phyloP scores from a whole-genome alignment of 1,139 yeast species.

The Kazachstania sp. region DNA sequence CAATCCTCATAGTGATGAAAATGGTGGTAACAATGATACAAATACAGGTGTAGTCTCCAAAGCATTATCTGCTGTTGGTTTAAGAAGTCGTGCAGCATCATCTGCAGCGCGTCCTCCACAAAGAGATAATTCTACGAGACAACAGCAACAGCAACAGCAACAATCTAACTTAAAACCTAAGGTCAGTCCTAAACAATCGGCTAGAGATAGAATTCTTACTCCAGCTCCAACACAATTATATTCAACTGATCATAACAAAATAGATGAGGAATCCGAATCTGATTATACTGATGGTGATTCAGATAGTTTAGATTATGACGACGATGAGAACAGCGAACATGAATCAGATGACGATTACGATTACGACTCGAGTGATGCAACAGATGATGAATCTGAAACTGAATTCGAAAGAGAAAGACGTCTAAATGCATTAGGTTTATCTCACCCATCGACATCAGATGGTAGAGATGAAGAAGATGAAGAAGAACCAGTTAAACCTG shows the following conservation, averaged over 20 bases:
- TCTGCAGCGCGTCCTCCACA: not conserved
- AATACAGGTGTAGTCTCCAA: conserved; percentile 8
- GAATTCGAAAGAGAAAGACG: conserved; percentile 68
- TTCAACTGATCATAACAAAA: conserved; percentile 9
- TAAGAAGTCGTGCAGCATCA: conserved; percentile 27
- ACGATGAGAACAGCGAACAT: conserved; percentile 3
- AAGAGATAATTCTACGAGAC: not conserved
- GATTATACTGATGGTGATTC: conserved; percentile 2
- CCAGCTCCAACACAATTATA: conserved; percentile 9
- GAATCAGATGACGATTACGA: conserved; percentile 7
- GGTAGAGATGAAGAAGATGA: conserved; percentile 62
- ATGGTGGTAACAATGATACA: conserved; percentile 3
- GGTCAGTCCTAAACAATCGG: not conserved
- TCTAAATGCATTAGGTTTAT: conserved; percentile 64
- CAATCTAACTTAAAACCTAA: conserved; percentile 13
- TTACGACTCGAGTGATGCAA: conserved; percentile 9
- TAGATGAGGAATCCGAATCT: conserved; percentile 5
- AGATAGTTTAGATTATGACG: conserved; percentile 4
- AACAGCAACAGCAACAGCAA: too few species aligned
- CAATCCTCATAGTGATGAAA: conserved; percentile 40
- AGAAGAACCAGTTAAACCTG: conserved; percentile 30
- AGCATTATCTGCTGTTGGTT: conserved; percentile 41
- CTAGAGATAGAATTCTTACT: conserved; percentile 11
- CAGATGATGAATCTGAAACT: conserved; percentile 35
- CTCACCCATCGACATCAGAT: conserved; percentile 39